Evolutionary conservation across 306 rosid genomes (phyloP), one percentile per base, ranked within the genome.

Genomic region (Senna siamea): DNA sequence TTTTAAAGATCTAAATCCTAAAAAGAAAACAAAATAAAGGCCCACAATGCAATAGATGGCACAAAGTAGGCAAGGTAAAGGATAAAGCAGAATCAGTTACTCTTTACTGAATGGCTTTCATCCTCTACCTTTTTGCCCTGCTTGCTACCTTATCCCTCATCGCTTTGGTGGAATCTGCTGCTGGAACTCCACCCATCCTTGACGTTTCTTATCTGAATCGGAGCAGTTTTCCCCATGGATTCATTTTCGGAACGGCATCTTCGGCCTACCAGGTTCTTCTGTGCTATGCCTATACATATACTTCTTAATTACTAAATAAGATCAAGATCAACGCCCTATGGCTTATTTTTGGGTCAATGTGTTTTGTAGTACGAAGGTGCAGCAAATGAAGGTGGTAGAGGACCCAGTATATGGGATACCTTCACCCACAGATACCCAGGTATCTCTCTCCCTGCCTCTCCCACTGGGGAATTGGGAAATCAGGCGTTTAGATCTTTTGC

Each of bases 231-330:
- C 91, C 91, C 6, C 35, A 44, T 0, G 74, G 71, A 15, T 71
- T 76, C 22, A 67, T 67, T 13, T 76, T 85, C 66, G 83, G 84
- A 0, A 71, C 81, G 0, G 84, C 79, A 10, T 83, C 87, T 9
- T 71, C 87, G 0, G 46, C 87, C 0, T 79, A 79, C 56, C 87
- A 83, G 81, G 86, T 80, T 19, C 66, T 40, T 69, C 23, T 28
- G 4, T 15, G 15, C 23, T 26, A 26, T 26, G n/a, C n/a, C n/a
- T n/a, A n/a, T n/a, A n/a, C n/a, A 26, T 79, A 38, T 22, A 71
- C 15, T 4, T 35, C 66, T 19, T 23, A 26, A 59, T n/a, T 60
- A 8, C 66, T 35, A 0, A 7, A 13, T 6, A 40, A 40, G 44
- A 40, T 40, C 11, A 26, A 26, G 30, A 26, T 26, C 30, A 26